Evolutionary conservation across 768 basidiomycete genomes (phyloP).

Genomic region (Pleurotus eryngii): DNA sequence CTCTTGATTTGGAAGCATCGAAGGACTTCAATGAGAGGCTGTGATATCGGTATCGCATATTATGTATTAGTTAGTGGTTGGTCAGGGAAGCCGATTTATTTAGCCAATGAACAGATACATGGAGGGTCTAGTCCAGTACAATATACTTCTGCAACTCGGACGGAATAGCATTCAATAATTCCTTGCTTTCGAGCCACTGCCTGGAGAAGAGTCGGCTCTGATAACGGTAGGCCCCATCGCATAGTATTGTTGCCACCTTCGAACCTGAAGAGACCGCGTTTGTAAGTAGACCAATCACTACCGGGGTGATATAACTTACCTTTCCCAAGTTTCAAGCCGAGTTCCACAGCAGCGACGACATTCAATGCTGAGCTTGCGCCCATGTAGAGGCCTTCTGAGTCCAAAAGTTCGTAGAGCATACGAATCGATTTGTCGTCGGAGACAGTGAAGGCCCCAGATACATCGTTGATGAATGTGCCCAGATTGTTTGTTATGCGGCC

Average conservation of each 20-base stretch:
- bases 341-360: constrained; percentile 88
- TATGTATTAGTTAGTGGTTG: neutral
- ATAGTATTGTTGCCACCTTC: constrained; percentile 83
- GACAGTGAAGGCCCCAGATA: constrained; percentile 84
- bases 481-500: constrained; percentile 94
- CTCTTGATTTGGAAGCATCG: neutral
- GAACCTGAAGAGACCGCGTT: constrained; percentile 46
- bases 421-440: constrained; percentile 86
- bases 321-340: constrained; percentile 81
- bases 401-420: constrained; percentile 91
- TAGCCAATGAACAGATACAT: neutral
- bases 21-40: neutral
- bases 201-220: constrained; percentile 95
- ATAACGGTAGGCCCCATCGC: constrained; percentile 96
- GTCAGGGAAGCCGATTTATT: neutral
- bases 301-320: constrained; percentile 37
- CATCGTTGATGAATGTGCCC: constrained; percentile 69
- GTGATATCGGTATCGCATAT: neutral
- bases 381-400: constrained; percentile 90
- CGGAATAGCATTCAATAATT: constrained; percentile 75
- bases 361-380: constrained; percentile 94
- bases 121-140: constrained; percentile 60
- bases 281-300: neutral
- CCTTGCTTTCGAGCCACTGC: constrained; percentile 84
- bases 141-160: constrained; percentile 83